Conservation (phyloP, 805 yeast genomes). For the Ogataea dorogensis region DNA sequence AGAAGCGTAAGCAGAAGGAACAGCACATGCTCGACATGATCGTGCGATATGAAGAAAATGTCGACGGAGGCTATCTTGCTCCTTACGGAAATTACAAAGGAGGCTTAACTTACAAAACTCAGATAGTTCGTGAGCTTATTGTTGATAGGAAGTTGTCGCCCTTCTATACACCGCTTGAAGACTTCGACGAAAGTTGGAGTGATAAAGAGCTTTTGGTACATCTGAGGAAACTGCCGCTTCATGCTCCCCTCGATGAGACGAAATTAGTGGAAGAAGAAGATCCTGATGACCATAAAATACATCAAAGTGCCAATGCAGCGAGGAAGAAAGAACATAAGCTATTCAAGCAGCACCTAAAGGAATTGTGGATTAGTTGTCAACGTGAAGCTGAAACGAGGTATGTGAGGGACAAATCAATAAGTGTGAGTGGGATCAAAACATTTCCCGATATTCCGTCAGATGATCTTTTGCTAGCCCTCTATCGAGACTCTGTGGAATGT, state of each 20-base stretch:
- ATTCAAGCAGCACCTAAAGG: slow-evolving; percentile 39
- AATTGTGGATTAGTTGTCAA: slow-evolving; percentile 39
- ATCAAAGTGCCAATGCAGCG: slow-evolving; percentile 44
- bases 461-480: slow-evolving; percentile 55
- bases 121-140: slow-evolving; percentile 69
- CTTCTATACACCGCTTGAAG: slow-evolving; percentile 85
- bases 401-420: slow-evolving; percentile 29
- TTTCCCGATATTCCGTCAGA: slow-evolving; percentile 38
- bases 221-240: slow-evolving; percentile 52
- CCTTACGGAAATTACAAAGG: slow-evolving; percentile 87
- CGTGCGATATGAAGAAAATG: slow-evolving; percentile 63
- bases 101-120: slow-evolving; percentile 69
- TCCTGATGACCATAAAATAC: slow-evolving; percentile 56
- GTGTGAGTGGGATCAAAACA: slow-evolving; percentile 25
- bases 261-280: slow-evolving; percentile 60
- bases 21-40: slow-evolving; percentile 55
- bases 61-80: slow-evolving; percentile 92
- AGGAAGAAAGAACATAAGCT: slow-evolving; percentile 51
- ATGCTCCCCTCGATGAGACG: slow-evolving; percentile 47
- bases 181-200: slow-evolving; percentile 68
- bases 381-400: slow-evolving; percentile 35
- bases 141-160: slow-evolving; percentile 78
- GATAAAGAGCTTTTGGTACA: slow-evolving; percentile 61
- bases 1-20: slow-evolving; percentile 52
- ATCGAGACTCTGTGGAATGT: slow-evolving; percentile 74